Base-by-base conservation (phyloP, 495 filamentous ascomycete genomes). In the Tetracladium setigerum region DNA sequence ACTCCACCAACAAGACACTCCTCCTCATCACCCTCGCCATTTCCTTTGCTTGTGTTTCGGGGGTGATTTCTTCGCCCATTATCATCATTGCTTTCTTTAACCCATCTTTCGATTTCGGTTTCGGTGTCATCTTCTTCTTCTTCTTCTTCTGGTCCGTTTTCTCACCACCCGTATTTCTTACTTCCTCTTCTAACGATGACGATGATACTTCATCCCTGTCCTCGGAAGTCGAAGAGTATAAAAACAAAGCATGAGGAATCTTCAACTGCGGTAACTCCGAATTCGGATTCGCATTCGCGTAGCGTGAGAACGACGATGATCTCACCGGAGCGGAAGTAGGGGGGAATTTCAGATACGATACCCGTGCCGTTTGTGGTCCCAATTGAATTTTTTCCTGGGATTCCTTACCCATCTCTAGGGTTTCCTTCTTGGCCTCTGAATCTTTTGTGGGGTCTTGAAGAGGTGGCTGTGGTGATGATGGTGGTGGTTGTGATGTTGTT, bases 331-430 rank as follows among this genome's bases (percentile, higher is more conserved):
- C 3, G 22, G 22, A 3, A 7, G 33, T 41, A 18, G 57, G 44
- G 10, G 57, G 57, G 47, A 51, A 59, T 49, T 54, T 56, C 0
- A 59, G 18, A 13, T 50, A 31, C 5, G 57, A 36, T 37, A 30
- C 30, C 10, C 46, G 49, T 12, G 39, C 19, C 16, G 38, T 17
- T 37, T 37, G 31, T 16, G 22, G 34, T 13, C 35, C 49, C 1
- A 52, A 34, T 5, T 35, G 10, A 14, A 24, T 38, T 34, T 15
- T 46, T 37, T 16, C 34, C 17, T 10, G 14, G 17, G 8, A 2
- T 2, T 19, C 16, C 18, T 36, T 32, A 1, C n/a, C 11, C 14
- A 22, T 22, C 15, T 41, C 30, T 41, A 12, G 18, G 18, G 4
- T 30, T 5, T 39, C 39, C 34, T 4, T 18, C 45, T 1, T 47